Evolutionary conservation across 2,329 filamentous ascomycete species (phyloP).

Genomic region (Dactylellina cionopaga): DNA sequence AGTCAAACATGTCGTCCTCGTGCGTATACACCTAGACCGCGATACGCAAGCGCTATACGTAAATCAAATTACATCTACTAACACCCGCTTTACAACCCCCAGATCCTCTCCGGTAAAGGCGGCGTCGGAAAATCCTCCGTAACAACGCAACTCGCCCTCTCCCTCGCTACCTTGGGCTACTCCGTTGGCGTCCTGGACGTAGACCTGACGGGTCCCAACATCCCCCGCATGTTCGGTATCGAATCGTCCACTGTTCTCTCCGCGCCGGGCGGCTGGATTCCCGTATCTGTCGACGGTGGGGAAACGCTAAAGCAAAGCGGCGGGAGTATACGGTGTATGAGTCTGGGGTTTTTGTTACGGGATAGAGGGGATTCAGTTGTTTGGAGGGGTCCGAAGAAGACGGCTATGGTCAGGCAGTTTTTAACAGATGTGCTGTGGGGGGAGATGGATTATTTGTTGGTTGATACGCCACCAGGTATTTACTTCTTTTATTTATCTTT

Average conservation of each 20-base stretch:
- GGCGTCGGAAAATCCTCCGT: conserved; percentile 97
- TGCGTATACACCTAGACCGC: conserved; percentile 61
- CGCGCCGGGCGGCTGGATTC: conserved; percentile 89
- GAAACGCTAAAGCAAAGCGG: conserved; percentile 65
- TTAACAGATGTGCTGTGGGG: conserved; percentile 90
- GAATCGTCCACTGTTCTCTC: conserved; percentile 83
- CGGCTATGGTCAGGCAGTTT: conserved; percentile 97
- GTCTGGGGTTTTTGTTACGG: conserved; percentile 86
- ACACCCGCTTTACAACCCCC: conserved; percentile 19
- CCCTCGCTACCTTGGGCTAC: conserved; percentile 83
- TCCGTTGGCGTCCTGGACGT: conserved; percentile 95
- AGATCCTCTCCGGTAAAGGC: conserved; percentile 92
- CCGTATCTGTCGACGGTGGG: conserved; percentile 78
- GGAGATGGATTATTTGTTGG: conserved; percentile 86
- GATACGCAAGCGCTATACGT: neutral
- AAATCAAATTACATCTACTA: conserved; percentile 41
- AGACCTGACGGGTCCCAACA: conserved; percentile 94
- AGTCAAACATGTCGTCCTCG: conserved; percentile 80
- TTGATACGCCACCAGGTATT: conserved; percentile 89
- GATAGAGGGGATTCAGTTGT: conserved; percentile 90
- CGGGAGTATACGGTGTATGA: conserved; percentile 78
- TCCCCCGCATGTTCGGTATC: conserved; percentile 91
- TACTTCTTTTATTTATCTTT: neutral
- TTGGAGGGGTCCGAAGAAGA: conserved; percentile 98
- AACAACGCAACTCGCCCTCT: conserved; percentile 94